These are phyloP conservation scores for Begonia loranthoides DNA, from an alignment of 306 rosid species.

Conservation along the genomic window DNA sequence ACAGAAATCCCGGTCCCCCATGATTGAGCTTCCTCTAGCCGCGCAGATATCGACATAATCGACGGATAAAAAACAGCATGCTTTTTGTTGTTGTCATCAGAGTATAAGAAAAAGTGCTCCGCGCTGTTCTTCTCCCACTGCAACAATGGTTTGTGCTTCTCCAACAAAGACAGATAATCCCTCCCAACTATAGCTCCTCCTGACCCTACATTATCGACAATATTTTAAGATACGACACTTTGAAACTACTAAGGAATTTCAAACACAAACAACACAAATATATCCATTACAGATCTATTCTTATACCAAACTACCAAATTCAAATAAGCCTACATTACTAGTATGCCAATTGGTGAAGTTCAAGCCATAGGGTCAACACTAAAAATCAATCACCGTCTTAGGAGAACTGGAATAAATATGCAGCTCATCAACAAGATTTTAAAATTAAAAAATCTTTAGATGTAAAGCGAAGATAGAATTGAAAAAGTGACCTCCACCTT, in stretches of 20 bases:
- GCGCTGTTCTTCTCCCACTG: slow-evolving; percentile 80
- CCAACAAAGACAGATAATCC: slow-evolving; percentile 65
- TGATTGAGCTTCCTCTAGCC: slow-evolving; percentile 71
- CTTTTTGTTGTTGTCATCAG: slow-evolving; percentile 30
- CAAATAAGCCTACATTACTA: no score
- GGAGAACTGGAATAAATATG: no score
- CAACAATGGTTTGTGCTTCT: slow-evolving; percentile 56
- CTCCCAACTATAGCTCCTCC: slow-evolving; percentile 70
- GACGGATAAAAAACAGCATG: slow-evolving; percentile 89
- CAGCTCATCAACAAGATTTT: no score
- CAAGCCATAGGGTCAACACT: neutral
- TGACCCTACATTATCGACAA: slow-evolving; percentile 24
- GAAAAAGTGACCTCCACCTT: slow-evolving; percentile 24
- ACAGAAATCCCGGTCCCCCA: slow-evolving; percentile 89
- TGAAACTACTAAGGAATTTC: neutral
- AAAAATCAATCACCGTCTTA: neutral
- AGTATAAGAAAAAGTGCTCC: slow-evolving; percentile 66
- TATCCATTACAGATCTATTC: no score
- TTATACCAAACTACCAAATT: no score
- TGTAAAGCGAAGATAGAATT: no score
- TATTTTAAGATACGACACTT: neutral
- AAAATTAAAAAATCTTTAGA: no score
- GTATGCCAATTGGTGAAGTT: no score
- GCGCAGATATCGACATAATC: slow-evolving; percentile 54
- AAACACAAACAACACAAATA: neutral